phyloP scores from a whole-genome alignment of 2,329 filamentous ascomycete species.

The Hyphodiscus sp. region DNA sequence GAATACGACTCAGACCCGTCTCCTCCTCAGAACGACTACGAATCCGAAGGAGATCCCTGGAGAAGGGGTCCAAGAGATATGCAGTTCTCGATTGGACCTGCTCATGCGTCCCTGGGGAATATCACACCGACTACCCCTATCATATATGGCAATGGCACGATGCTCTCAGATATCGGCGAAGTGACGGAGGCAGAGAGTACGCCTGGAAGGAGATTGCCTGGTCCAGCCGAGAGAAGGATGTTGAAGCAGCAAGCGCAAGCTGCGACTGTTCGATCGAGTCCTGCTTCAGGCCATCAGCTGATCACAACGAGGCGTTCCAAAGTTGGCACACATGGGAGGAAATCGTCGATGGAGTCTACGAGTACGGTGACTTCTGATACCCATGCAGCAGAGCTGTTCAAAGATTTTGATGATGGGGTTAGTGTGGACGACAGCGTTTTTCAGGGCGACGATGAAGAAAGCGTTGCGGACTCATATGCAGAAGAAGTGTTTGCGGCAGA shows the following conservation, averaged over 20 bases:
- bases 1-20: conserved; percentile 50
- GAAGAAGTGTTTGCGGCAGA: conserved; percentile 27
- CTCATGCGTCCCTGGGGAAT: conserved; percentile 37
- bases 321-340: conserved; percentile 40
- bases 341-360: conserved; percentile 51
- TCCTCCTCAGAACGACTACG: conserved; percentile 26
- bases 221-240: conserved; percentile 25
- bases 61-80: conserved; percentile 20
- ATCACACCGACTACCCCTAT: conserved; percentile 54
- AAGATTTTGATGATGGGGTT: conserved; percentile 54
- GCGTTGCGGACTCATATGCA: conserved; percentile 39
- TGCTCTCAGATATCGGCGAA: conserved; percentile 60
- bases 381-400: conserved; percentile 42
- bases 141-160: conserved; percentile 63
- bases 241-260: conserved; percentile 21
- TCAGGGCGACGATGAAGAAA: conserved; percentile 62
- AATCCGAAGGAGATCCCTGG: conserved; percentile 36
- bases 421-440: conserved; percentile 61
- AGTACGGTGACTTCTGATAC: conserved; percentile 52
- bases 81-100: conserved; percentile 30
- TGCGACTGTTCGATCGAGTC: conserved; percentile 36
- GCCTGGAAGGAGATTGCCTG: conserved; percentile 31
- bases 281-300: conserved; percentile 38
- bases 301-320: conserved; percentile 39
- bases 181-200: conserved; percentile 48